Percentiles rank a stretch among this genome's conserved stretches.
These are phyloP conservation scores for Thinopyrum elongatum DNA, from an alignment of 176 grass and related monocot genomes.

Conservation along the genomic window DNA sequence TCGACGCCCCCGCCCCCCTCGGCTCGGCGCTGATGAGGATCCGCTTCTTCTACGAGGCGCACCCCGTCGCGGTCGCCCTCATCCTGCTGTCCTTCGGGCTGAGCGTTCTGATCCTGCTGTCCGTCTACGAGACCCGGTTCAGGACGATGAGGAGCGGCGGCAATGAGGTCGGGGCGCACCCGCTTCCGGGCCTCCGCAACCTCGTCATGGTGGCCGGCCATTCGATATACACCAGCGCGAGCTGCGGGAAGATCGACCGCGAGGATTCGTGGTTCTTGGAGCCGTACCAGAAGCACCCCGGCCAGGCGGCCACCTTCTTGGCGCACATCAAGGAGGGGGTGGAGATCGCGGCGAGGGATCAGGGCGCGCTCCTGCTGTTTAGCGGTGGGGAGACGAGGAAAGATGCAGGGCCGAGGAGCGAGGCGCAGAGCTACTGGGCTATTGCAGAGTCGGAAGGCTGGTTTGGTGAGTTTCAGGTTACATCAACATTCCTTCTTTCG, in stretches of 20 bases:
- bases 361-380: slow-evolving; percentile 74
- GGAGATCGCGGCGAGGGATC: slow-evolving; percentile 47
- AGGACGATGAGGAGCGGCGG: slow-evolving; percentile 36
- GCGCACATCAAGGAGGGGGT: slow-evolving; percentile 82
- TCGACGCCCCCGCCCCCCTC: slow-evolving; percentile 38
- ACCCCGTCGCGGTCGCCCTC: slow-evolving; percentile 62
- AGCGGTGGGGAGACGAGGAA: slow-evolving; percentile 89
- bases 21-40: slow-evolving; percentile 33
- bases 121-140: slow-evolving; percentile 73
- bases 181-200: slow-evolving; percentile 53
- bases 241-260: slow-evolving; percentile 52
- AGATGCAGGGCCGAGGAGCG: slow-evolving; percentile 78
- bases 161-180: slow-evolving; percentile 39
- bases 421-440: slow-evolving; percentile 94
- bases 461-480: slow-evolving; percentile 59
- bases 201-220: slow-evolving; percentile 95
- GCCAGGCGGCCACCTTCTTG: slow-evolving; percentile 85
- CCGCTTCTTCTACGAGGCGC: slow-evolving; percentile 61
- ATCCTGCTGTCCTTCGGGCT: slow-evolving; percentile 63
- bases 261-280: slow-evolving; percentile 92
- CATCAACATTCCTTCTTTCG: background rate
- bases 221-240: slow-evolving; percentile 73
- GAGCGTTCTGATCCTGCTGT: slow-evolving; percentile 56
- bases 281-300: slow-evolving; percentile 79
- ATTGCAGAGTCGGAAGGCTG: slow-evolving; percentile 78